Base-by-base conservation (phyloP, 108 stramenopile species). In the Skeletonema costatum region DNA sequence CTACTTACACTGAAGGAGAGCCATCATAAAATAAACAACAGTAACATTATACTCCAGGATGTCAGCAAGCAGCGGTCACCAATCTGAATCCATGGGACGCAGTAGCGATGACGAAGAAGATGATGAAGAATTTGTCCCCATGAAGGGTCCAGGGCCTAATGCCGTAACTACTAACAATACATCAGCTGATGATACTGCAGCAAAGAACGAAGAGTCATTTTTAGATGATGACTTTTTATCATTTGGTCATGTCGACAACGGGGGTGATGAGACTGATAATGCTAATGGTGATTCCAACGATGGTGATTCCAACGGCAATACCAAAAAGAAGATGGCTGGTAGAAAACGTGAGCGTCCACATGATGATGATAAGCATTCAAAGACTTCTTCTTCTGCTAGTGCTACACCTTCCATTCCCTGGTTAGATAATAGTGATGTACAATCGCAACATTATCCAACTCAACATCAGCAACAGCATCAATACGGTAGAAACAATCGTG, bases 141-240 rank as follows among this genome's bases (percentile, higher is more conserved):
- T 53, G 66, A 60, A 69, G 17, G 67, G 39, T 14, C 74, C 64
- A 41, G 59, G 36, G 11, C 32, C n/a, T 32, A 32, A 16, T 41
- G 6, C 29, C 10, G 11, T 64, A 5, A 74, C 9, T 75, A 70
- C 21, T n/a, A 70, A 41, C 48, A 5, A 21, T 31, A 36, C 25
- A 19, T 59, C 66, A 31, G 62, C 16, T 21, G 56, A 10, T 25
- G 16, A 32, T 68, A 68, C 31, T 8, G 56, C 0, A 19, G 5
- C 46, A 7, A 13, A 32, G 12, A 58, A 76, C 5, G 75, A 71
- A 25, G 62, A 38, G 3, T 44, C 59, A 0, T 81, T 76, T 44
- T 36, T 71, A 17, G 70, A 76, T 58, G 76, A 76, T 1, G 80
- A 81, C 50, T 81, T 77, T 77, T 56, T 81, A 50, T 58, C 70